Conservation (phyloP, 2,329 filamentous ascomycete species). For the Botrytis pseudocinerea region DNA sequence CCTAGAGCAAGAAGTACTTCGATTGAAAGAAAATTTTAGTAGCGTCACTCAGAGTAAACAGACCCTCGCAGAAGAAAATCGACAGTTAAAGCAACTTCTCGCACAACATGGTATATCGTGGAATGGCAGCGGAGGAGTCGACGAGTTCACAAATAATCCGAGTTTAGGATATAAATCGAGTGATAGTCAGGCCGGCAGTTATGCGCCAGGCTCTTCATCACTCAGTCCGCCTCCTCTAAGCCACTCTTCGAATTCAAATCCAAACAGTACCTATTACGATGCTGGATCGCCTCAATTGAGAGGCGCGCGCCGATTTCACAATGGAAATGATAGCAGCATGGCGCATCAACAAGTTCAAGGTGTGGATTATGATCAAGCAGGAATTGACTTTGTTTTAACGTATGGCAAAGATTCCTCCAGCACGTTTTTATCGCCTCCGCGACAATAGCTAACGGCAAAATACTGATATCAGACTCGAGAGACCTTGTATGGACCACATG, state of each 20-base stretch:
- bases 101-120: slow-evolving; percentile 53
- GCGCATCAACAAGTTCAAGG: slow-evolving; percentile 41
- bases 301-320: neutral
- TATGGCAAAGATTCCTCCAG: slow-evolving; percentile 63
- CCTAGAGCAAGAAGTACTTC: slow-evolving; percentile 86
- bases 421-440: slow-evolving; percentile 67
- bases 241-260: slow-evolving; percentile 28
- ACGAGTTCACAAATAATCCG: slow-evolving; percentile 45
- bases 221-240: slow-evolving; percentile 38
- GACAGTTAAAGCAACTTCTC: slow-evolving; percentile 62
- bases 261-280: slow-evolving; percentile 14
- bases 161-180: slow-evolving; percentile 52
- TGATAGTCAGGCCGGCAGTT: slow-evolving; percentile 64
- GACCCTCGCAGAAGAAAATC: slow-evolving; percentile 75
- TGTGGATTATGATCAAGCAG: slow-evolving; percentile 76
- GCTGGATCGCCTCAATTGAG: neutral
- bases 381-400: slow-evolving; percentile 90
- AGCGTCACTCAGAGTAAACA: slow-evolving; percentile 75
- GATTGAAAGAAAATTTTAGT: slow-evolving; percentile 82
- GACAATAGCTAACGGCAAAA: slow-evolving; percentile 51
- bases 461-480: slow-evolving; percentile 69
- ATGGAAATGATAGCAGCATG: slow-evolving; percentile 31
- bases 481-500: slow-evolving; percentile 89
- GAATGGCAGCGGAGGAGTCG: slow-evolving; percentile 39
- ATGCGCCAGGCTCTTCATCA: slow-evolving; percentile 48